Evolutionary conservation across 2,329 filamentous ascomycete genomes (phyloP).

Genomic region (Fusarium compactum): DNA sequence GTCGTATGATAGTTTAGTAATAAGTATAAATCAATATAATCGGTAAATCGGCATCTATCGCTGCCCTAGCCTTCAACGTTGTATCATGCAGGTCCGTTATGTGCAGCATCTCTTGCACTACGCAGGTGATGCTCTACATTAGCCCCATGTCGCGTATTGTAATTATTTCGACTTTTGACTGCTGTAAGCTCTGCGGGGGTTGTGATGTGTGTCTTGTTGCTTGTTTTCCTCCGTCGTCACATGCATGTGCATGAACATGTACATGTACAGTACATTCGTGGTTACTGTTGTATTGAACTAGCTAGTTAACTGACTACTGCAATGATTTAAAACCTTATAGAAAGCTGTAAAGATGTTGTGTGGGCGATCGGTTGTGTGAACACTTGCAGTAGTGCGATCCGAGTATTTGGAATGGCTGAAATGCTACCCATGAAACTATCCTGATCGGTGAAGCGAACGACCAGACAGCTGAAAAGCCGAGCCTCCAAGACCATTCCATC

Average conservation of each 20-base stretch:
- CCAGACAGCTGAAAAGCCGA: neutral
- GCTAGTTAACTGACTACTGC: neutral
- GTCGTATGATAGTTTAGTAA: no score
- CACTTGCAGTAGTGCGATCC: neutral
- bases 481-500: no score
- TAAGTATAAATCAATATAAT: no score
- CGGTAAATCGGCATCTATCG: no score
- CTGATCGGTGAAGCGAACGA: accelerated
- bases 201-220: neutral
- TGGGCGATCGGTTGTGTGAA: neutral
- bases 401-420: neutral
- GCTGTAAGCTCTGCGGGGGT: neutral
- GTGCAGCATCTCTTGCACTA: neutral
- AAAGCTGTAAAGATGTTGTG: neutral
- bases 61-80: no score
- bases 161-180: neutral
- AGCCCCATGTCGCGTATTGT: neutral
- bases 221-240: accelerated
- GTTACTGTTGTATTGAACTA: no score
- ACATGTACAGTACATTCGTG: no score
- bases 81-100: neutral
- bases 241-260: neutral
- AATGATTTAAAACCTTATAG: neutral
- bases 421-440: neutral
- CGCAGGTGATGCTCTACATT: neutral